Evolutionary conservation across 1,139 yeast genomes (phyloP).

Genomic region (Spathaspora sp.): DNA sequence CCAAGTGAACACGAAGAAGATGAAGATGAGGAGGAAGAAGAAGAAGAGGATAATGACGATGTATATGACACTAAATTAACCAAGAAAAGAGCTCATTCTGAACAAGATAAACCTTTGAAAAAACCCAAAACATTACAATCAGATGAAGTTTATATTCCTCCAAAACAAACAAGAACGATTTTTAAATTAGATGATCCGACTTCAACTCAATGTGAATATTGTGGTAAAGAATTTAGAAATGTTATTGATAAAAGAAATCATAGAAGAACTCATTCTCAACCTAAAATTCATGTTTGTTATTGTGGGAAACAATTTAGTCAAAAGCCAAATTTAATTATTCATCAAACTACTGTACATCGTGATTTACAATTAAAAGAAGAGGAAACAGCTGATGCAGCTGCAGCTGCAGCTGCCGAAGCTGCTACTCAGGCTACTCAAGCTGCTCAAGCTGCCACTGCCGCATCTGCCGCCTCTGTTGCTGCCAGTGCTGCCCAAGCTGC

Average conservation of each 20-base stretch:
- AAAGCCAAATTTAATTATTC: constrained; percentile 17
- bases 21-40: constrained; percentile 11
- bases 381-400: constrained; percentile 1
- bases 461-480: background rate
- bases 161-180: constrained; percentile 15
- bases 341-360: constrained; percentile 16
- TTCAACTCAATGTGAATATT: constrained; percentile 14
- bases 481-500: constrained; percentile 1
- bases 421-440: background rate
- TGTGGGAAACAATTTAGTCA: constrained; percentile 25
- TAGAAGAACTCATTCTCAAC: constrained; percentile 17
- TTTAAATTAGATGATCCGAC: constrained; percentile 15
- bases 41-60: constrained; percentile 11
- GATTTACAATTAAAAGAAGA: constrained; percentile 14
- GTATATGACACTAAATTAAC: constrained; percentile 2
- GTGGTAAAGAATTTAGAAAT: constrained; percentile 13
- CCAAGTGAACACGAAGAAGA: constrained; percentile 9
- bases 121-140: background rate
- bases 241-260: constrained; percentile 17
- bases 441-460: background rate
- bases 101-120: background rate
- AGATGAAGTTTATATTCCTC: constrained; percentile 2
- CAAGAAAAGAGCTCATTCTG: background rate
- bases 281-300: constrained; percentile 17
- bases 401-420: constrained; percentile 1